phyloP scores from a whole-genome alignment of 2,329 filamentous ascomycete species.

The Monosporascus sp. region DNA sequence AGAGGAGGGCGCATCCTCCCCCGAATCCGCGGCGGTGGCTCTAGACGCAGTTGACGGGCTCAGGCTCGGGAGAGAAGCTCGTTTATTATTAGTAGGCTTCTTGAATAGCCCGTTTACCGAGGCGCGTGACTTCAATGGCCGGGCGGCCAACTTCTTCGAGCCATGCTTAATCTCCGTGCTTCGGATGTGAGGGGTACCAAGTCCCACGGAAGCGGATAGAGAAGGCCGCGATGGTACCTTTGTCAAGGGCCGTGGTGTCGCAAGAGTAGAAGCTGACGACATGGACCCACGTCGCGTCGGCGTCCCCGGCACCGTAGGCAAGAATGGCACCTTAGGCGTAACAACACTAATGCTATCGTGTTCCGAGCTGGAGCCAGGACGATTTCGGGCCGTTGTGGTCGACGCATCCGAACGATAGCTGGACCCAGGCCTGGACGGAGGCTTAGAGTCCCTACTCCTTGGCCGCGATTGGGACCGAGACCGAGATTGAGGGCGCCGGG shows the following conservation, averaged over 20 bases:
- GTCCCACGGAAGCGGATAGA: conserved; percentile 21
- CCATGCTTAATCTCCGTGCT: conserved; percentile 41
- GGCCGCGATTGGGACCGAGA: conserved; percentile 33
- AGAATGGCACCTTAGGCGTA: conserved; percentile 35
- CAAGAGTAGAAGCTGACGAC: conserved; percentile 15
- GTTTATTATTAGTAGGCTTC: conserved; percentile 43
- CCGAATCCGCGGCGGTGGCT: conserved; percentile 29
- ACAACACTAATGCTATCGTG: conserved; percentile 39
- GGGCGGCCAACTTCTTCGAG: conserved; percentile 42
- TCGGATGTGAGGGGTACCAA: conserved; percentile 21
- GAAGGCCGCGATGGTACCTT: conserved; percentile 31
- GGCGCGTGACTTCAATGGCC: conserved; percentile 44
- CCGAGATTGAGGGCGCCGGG: conserved; percentile 43
- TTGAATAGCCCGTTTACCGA: conserved; percentile 49
- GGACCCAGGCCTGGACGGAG: conserved; percentile 52
- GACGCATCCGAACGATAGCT: conserved; percentile 59
- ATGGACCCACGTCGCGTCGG: conserved; percentile 32
- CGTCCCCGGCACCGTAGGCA: conserved; percentile 39
- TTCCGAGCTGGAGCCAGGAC: conserved; percentile 51
- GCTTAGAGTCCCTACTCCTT: conserved; percentile 40
- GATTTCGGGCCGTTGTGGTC: conserved; percentile 46
- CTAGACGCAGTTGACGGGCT: conserved; percentile 34
- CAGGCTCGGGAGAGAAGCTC: conserved; percentile 20
- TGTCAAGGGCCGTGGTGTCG: conserved; percentile 18
- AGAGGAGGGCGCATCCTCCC: conserved; percentile 24